Conservation (phyloP, 2,329 filamentous ascomycete species). For the Cryoendolithus antarcticus region DNA sequence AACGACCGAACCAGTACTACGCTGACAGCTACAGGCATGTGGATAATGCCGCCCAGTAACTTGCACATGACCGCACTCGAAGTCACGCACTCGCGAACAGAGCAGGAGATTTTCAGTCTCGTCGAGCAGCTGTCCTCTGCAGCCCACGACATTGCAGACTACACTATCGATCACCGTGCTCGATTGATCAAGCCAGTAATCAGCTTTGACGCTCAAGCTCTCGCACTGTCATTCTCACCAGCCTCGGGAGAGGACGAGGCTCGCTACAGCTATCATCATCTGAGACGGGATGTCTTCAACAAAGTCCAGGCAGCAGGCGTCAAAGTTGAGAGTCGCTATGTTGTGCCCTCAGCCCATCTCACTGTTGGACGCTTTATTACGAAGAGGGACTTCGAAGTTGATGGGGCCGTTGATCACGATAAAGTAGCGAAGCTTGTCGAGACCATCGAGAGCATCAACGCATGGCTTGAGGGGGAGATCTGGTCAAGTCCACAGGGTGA, state of each 20-base stretch:
- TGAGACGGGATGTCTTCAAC: conserved; percentile 65
- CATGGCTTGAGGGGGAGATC: conserved; percentile 56
- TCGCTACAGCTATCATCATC: conserved; percentile 76
- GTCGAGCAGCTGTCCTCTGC: conserved; percentile 27
- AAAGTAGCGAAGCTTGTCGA: conserved; percentile 41
- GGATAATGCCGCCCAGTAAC: conserved; percentile 68
- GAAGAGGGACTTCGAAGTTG: conserved; percentile 43
- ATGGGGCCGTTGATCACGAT: conserved; percentile 8
- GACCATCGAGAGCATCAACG: conserved; percentile 64
- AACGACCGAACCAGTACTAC: not conserved
- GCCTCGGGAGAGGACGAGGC: conserved; percentile 56
- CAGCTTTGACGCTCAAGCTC: conserved; percentile 71
- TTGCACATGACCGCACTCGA: conserved; percentile 83
- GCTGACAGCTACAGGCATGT: conserved; percentile 41
- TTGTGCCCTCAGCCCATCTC: conserved; percentile 83
- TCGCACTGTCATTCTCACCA: conserved; percentile 79
- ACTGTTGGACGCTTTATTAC: conserved; percentile 73
- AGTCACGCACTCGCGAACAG: conserved; percentile 65
- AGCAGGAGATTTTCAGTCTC: conserved; percentile 25
- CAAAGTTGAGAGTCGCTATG: conserved; percentile 65
- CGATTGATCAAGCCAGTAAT: conserved; percentile 72
- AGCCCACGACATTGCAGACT: conserved; percentile 44
- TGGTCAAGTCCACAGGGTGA: conserved; percentile 54
- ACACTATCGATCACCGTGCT: conserved; percentile 54
- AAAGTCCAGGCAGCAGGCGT: conserved; percentile 50